These are phyloP conservation scores for Entelexis paramagnoliae DNA, from an alignment of 1,139 yeast species.

Conservation along the genomic window DNA sequence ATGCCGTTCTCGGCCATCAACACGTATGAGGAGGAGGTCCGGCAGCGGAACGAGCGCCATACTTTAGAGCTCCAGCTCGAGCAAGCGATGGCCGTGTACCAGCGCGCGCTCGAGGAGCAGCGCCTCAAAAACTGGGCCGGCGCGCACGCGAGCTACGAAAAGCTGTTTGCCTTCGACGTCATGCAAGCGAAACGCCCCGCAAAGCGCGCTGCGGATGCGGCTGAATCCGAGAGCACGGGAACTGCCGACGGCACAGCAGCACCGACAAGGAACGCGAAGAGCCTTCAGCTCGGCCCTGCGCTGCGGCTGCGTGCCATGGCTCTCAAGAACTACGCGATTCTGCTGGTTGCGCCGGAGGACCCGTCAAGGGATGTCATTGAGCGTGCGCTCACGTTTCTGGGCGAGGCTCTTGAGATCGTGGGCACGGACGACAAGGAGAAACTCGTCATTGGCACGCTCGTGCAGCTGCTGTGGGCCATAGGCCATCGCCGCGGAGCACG, in stretches of 20 bases:
- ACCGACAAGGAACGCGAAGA: neutral
- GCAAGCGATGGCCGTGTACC: constrained; percentile 69
- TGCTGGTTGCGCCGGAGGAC: constrained; percentile 38
- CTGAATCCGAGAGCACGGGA: constrained; percentile 1
- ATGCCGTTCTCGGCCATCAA: constrained; percentile 73
- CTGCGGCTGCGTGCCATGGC: constrained; percentile 59
- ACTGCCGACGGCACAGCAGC: neutral
- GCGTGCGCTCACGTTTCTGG: constrained; percentile 16
- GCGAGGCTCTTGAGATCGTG: constrained; percentile 20
- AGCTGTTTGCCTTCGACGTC: constrained; percentile 58
- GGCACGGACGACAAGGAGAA: constrained; percentile 27
- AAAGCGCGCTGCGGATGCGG: constrained; percentile 9
- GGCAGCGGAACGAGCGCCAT: constrained; percentile 69
- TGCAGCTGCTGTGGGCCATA: constrained; percentile 20
- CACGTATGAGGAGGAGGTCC: constrained; percentile 57
- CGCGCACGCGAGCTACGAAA: constrained; percentile 50
- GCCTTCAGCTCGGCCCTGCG: constrained; percentile 20
- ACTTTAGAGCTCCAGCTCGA: constrained; percentile 81
- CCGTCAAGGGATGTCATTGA: neutral
- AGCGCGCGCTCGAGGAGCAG: constrained; percentile 56
- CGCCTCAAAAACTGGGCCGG: constrained; percentile 37
- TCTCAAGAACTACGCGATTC: constrained; percentile 69
- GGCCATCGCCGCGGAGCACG: constrained; percentile 44
- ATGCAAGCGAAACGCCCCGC: constrained; percentile 31
- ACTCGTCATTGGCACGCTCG: constrained; percentile 21